Evolutionary conservation across 2,329 filamentous ascomycete species (phyloP).

Genomic region (Cladosporium velox): DNA sequence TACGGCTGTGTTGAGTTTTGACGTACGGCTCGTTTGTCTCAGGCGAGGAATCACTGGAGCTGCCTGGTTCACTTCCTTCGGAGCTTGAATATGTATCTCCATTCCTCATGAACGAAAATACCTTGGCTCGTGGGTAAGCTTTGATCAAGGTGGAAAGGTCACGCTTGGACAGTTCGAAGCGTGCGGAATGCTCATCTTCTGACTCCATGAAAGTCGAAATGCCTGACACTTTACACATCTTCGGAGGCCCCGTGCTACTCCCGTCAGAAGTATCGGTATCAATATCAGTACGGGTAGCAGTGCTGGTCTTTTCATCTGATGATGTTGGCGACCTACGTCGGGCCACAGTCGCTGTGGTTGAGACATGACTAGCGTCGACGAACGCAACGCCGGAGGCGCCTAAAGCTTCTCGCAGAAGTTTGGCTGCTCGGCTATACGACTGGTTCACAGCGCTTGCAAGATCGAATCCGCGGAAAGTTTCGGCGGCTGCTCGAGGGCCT

Average conservation of each 20-base stretch:
- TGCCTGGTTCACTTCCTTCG: constrained; percentile 15
- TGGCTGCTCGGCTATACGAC: no score
- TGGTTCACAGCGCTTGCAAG: no score
- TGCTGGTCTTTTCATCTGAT: no score
- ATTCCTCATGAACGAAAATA: constrained; percentile 31
- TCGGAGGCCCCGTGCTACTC: not conserved
- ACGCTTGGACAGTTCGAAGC: not conserved
- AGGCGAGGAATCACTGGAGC: not conserved
- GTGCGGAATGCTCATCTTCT: not conserved
- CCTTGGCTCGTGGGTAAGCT: constrained; percentile 30
- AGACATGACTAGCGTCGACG: no score
- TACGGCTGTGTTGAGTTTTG: not conserved
- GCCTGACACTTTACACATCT: not conserved
- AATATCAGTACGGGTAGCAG: no score
- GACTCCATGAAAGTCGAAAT: not conserved
- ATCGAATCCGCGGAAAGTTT: no score
- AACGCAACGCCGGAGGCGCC: no score
- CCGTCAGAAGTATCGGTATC: not conserved
- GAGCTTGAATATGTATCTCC: constrained; percentile 29
- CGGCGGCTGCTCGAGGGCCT: no score
- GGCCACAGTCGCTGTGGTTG: no score
- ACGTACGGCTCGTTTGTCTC: not conserved
- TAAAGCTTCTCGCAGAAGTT: no score
- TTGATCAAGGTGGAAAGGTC: constrained; percentile 24
- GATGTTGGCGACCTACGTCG: no score